Evolutionary conservation across 2,329 filamentous ascomycete genomes (phyloP).

Genomic region (Drechslerella coelobrocha): DNA sequence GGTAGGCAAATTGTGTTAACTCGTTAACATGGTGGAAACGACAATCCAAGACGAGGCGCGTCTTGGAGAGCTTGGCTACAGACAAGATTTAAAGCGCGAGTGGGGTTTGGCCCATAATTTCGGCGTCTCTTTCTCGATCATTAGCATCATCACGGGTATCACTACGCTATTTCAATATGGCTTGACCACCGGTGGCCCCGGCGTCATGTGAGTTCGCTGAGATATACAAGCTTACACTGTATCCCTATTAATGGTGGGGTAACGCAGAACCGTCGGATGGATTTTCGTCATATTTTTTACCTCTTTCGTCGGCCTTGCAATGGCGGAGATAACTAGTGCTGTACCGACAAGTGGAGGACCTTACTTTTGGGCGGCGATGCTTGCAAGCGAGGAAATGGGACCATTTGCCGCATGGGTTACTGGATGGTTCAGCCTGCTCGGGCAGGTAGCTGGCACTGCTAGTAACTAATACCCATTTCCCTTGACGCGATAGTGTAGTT

Average conservation of each 20-base stretch:
- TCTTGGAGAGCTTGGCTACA: conserved; percentile 67
- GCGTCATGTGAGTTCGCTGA: conserved; percentile 51
- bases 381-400: conserved; percentile 62
- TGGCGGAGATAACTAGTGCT: conserved; percentile 68
- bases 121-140: conserved; percentile 69
- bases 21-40: conserved; percentile 28
- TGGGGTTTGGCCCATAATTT: conserved; percentile 69
- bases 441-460: conserved; percentile 63
- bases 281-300: conserved; percentile 66
- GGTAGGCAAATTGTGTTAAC: conserved; percentile 24
- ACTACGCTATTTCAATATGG: conserved; percentile 68
- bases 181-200: conserved; percentile 65
- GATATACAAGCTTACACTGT: not conserved
- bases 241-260: conserved; percentile 11
- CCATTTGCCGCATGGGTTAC: conserved; percentile 62
- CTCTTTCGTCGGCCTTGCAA: conserved; percentile 64
- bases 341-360: conserved; percentile 67
- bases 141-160: conserved; percentile 68
- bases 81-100: conserved; percentile 66
- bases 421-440: conserved; percentile 62
- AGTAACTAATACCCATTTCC: conserved; percentile 59
- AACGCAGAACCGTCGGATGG: conserved; percentile 60
- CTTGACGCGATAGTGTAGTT: not conserved
- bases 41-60: conserved; percentile 62
- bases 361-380: conserved; percentile 68